phyloP scores from a whole-genome alignment of 2,329 filamentous ascomycete species.

The Fusarium sp. region DNA sequence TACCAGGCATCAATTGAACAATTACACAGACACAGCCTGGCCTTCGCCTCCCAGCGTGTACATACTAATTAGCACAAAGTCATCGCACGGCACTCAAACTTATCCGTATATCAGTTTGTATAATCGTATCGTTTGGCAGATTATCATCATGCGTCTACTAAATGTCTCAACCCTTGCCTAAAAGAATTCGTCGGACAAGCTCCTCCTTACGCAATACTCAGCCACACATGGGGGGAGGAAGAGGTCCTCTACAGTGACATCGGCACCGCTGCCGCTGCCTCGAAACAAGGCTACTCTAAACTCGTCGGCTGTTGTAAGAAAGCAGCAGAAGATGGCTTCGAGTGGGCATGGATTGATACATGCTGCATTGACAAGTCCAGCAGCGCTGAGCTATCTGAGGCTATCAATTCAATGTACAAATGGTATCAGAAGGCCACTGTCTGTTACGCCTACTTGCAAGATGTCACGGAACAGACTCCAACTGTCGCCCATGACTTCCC shows the following conservation, averaged over 20 bases:
- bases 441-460: conserved; percentile 24
- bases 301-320: conserved; percentile 7
- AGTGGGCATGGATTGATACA: conserved; percentile 20
- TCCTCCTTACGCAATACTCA: conserved; percentile 20
- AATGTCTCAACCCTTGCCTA: conserved; percentile 15
- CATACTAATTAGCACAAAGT: background rate
- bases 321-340: conserved; percentile 17
- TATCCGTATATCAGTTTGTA: background rate
- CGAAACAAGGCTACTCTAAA: conserved; percentile 14
- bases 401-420: conserved; percentile 23
- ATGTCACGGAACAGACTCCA: conserved; percentile 9
- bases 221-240: conserved; percentile 21
- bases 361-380: conserved; percentile 33
- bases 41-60: background rate
- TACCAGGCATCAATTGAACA: background rate
- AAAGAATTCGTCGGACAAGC: conserved; percentile 9
- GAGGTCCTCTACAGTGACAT: conserved; percentile 16
- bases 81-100: background rate
- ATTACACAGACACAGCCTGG: background rate
- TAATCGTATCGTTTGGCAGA: background rate
- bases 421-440: conserved; percentile 16
- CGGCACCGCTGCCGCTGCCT: background rate
- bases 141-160: conserved; percentile 4
- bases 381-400: conserved; percentile 22
- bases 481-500: background rate